These are phyloP conservation scores for Cordyceps cicadae DNA, from an alignment of 2,329 filamentous ascomycete species.

Conservation along the genomic window DNA sequence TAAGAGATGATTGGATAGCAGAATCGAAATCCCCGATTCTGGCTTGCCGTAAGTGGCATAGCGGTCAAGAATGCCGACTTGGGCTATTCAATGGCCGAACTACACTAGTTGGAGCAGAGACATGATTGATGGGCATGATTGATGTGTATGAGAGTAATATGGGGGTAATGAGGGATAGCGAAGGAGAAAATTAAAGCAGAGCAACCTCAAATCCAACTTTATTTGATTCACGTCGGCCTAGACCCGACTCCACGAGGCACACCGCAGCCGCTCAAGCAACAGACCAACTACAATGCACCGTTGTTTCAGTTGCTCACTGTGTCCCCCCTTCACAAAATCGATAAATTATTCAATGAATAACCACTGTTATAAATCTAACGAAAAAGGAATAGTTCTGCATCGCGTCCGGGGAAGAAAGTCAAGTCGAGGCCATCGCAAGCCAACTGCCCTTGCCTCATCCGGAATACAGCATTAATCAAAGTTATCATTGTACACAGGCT, in stretches of 20 bases:
- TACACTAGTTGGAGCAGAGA: not conserved
- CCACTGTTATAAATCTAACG: not conserved
- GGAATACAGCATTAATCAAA: conserved; percentile 32
- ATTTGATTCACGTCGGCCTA: not conserved
- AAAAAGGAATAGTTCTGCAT: conserved; percentile 14
- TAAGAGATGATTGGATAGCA: not conserved
- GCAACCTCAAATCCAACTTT: not conserved
- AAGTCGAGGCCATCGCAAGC: conserved; percentile 22
- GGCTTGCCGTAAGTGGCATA: not conserved
- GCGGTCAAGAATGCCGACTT: not conserved
- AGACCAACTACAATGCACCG: too few species aligned
- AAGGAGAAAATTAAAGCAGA: too few species aligned
- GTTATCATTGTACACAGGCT: conserved; percentile 34
- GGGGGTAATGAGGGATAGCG: not conserved
- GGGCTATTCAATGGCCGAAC: not conserved
- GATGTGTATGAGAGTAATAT: not conserved
- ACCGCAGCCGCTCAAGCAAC: too few species aligned
- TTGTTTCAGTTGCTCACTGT: too few species aligned
- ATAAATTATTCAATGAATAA: not conserved
- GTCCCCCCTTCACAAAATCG: not conserved
- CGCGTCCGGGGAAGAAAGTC: conserved; percentile 10
- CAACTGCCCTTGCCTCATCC: conserved; percentile 19
- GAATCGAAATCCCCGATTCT: not conserved
- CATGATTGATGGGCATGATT: too few species aligned
- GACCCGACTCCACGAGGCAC: not conserved